These are phyloP conservation scores for Pleomassaria siparia DNA, from an alignment of 2,329 filamentous ascomycete species.

Conservation along the genomic window DNA sequence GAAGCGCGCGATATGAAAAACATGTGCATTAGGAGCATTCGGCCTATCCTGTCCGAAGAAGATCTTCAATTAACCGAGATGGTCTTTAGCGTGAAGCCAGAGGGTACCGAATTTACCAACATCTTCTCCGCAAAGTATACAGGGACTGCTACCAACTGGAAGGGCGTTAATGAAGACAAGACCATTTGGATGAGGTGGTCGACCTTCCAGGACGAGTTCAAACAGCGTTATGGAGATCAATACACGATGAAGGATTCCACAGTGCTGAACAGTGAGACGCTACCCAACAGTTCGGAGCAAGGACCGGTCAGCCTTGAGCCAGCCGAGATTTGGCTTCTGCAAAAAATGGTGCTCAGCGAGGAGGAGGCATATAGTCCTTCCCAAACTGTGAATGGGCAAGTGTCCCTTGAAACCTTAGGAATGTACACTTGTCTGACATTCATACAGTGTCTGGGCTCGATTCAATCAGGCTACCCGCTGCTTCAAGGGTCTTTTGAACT, in stretches of 20 bases:
- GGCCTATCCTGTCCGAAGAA: conserved; percentile 46
- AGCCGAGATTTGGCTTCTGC: conserved; percentile 57
- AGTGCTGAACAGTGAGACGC: background rate
- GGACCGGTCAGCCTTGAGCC: conserved; percentile 14
- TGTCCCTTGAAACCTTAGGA: conserved; percentile 9
- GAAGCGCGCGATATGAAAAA: conserved; percentile 51
- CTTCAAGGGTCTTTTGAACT: conserved; percentile 73
- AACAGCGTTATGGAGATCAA: conserved; percentile 25
- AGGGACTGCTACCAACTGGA: conserved; percentile 13
- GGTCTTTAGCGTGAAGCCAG: conserved; percentile 58
- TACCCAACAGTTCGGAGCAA: conserved; percentile 18
- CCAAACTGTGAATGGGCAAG: conserved; percentile 58
- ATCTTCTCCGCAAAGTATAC: conserved; percentile 57
- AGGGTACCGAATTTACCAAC: conserved; percentile 30
- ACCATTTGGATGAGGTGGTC: conserved; percentile 49
- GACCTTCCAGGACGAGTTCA: conserved; percentile 47
- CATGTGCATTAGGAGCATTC: conserved; percentile 70
- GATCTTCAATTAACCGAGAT: conserved; percentile 61
- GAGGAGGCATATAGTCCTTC: conserved; percentile 58
- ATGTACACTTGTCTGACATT: background rate
- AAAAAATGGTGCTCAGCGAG: conserved; percentile 64
- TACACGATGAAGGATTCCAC: conserved; percentile 13
- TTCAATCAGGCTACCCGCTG: conserved; percentile 71
- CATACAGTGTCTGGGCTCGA: conserved; percentile 53
- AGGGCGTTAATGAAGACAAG: conserved; percentile 19